Evolutionary conservation across 1,284 basidiomycete genomes (phyloP).

Genomic region (Phenoliferia sp.): DNA sequence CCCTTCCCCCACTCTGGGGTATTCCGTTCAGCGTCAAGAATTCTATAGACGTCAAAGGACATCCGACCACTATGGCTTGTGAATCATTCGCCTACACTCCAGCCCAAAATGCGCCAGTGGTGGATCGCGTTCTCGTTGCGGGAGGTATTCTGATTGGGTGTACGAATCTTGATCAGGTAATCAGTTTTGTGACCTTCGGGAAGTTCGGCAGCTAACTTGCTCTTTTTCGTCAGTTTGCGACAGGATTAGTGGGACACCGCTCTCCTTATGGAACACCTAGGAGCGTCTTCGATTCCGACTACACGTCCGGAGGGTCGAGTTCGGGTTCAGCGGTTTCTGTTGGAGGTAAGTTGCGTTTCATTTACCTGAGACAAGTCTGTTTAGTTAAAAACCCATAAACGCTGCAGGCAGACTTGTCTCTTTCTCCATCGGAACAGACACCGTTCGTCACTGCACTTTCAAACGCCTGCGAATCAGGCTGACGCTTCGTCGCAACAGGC

Average conservation of each 20-base stretch:
- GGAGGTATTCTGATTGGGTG: conserved; percentile 10
- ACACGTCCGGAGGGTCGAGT: conserved; percentile 7
- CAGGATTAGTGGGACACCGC: conserved; percentile 4
- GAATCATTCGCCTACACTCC: conserved; percentile 1
- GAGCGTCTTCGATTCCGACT: conserved; percentile 1
- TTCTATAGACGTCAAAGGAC: conserved; percentile 1
- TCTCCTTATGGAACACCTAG: conserved; percentile 9
- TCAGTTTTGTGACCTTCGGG: not conserved
- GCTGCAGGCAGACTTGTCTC: not conserved
- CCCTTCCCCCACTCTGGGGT: conserved; percentile 10
- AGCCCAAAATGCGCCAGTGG: conserved; percentile 4
- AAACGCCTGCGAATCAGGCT: too few species aligned
- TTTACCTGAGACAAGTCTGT: not conserved
- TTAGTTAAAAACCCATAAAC: not conserved
- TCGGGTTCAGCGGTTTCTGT: conserved; percentile 13
- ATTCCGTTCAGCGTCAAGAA: conserved; percentile 15
- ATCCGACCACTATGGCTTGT: conserved; percentile 8
- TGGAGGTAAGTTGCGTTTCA: not conserved
- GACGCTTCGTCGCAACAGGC: too few species aligned
- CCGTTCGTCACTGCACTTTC: too few species aligned
- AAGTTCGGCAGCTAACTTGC: not conserved
- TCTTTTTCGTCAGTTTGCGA: too few species aligned
- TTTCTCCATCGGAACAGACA: conserved; percentile 16
- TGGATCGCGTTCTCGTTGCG: not conserved
- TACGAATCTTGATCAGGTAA: conserved; percentile 13